Evolutionary conservation across 2,329 filamentous ascomycete genomes (phyloP).

Genomic region (Cytospora piceae): DNA sequence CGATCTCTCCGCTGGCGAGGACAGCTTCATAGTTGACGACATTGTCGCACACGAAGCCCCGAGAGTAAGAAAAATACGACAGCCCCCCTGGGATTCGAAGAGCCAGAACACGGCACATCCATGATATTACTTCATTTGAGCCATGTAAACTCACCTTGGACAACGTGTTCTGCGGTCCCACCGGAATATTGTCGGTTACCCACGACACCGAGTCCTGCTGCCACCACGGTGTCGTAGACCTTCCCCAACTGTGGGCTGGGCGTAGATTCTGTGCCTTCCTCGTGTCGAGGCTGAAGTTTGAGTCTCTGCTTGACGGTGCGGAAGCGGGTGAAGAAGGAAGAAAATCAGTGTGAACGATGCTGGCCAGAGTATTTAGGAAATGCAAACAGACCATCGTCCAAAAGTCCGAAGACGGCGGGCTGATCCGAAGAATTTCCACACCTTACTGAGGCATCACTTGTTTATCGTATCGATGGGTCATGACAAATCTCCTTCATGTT

Average conservation of each 20-base stretch:
- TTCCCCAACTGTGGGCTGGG: not conserved
- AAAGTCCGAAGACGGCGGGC: too few species aligned
- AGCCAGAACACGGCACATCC: not conserved
- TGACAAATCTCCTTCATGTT: too few species aligned
- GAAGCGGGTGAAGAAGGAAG: too few species aligned
- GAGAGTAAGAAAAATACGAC: constrained; percentile 29
- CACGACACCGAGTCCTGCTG: constrained; percentile 28
- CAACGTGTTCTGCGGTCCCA: constrained; percentile 31
- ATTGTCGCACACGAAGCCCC: constrained; percentile 31
- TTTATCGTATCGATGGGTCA: too few species aligned
- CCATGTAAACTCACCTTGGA: constrained; percentile 28
- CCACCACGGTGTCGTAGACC: constrained; percentile 18
- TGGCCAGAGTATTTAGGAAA: too few species aligned
- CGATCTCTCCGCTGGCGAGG: not conserved
- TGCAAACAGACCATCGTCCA: too few species aligned
- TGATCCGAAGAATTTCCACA: too few species aligned
- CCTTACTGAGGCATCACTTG: too few species aligned
- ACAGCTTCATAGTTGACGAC: constrained; percentile 21
- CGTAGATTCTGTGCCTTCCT: too few species aligned
- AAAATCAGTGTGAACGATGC: too few species aligned
- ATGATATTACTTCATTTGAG: not conserved
- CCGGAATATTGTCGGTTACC: constrained; percentile 31
- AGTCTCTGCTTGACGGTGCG: too few species aligned
- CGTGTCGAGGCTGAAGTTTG: too few species aligned
- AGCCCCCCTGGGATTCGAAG: constrained; percentile 21